Evolutionary conservation across 2,329 filamentous ascomycete genomes (phyloP), one percentile per base, ranked within the genome.

Genomic region (Stachybotrys elegans): DNA sequence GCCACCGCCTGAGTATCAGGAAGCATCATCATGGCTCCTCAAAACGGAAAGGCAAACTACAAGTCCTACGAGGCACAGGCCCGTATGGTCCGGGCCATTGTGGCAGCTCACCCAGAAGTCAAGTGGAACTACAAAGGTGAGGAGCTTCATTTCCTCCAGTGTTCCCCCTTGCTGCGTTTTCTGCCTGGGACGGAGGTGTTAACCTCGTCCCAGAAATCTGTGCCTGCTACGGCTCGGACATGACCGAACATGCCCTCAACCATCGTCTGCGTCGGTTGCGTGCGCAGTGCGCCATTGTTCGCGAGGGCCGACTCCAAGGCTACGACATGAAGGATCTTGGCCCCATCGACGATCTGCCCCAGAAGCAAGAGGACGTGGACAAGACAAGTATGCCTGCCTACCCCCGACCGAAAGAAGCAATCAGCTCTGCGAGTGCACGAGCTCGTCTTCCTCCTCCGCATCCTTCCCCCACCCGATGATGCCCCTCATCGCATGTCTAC

Each of bases 111-210:
- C 43, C 73, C 73, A 0, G 65, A 67, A 0, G 55, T 76, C 0
- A 78, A 74, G 48, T 73, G 82, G 43, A 78, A 84, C 57, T 83
- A 77, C 59, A 77, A 75, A 55, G 78, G 81, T 84, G 72, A 66
- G 76, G 54, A 5, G 19, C 32, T 16, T 7, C 22, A 43, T 44
- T 42, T 32, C 27, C 21, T 31, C 36, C 22, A 19, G n/a, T 38
- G 8, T 27, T 41, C 38, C 32, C 32, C 31, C 38, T 41, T 32
- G 6, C 22, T 39, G 31, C n/a, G n/a, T 34, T 21, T 29, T 42
- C 20, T 38, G 20, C 36, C 48, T 45, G 55, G 57, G 55, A 51
- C 51, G 53, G 57, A 54, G 55, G 54, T 63, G 63, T 57, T 62
- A 61, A 52, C 51, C 51, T 54, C 49, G 52, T 52, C 53, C 52